Evolutionary conservation across 2,329 filamentous ascomycete species (phyloP), one percentile per base, ranked within the genome.

Genomic region (Thielaviopsis musarum): DNA sequence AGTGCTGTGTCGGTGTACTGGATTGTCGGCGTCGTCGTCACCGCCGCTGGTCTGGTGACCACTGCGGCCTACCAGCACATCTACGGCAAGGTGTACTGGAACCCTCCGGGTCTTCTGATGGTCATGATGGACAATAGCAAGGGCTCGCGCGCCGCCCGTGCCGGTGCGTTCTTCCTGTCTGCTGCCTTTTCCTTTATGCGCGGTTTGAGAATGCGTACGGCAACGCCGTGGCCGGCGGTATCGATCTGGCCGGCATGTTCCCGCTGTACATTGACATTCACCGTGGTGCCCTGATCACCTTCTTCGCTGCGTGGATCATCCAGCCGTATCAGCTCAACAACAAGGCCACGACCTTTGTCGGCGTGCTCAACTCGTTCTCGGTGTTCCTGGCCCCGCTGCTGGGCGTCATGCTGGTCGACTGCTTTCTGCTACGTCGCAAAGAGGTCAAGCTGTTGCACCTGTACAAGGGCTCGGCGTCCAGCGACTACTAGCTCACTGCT

Each of bases 391-490:
- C 62, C 1, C 67, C 67, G 4, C 56, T 69, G 24, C 64, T 67
- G 0, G 67, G 68, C 7, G 63, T 69, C 57, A 68, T 69, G 66
- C 64, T 67, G 30, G 62, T 62, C 9, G 67, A 68, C 54, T 69
- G 67, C 62, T 69, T 64, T 52, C 19, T 67, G 21, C 51, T 69
- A n/a, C 70, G 71, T 5, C 65, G 66, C 2, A 66, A 68, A 56
- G 69, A 68, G 57, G 65, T 73, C 54, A 69, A 71, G 61, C 64
- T 73, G 26, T 69, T 67, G 12, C 70, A 72, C 52, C 61, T 74
- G 10, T 74, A 74, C 62, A 65, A 65, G 6, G 64, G 64, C 12
- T 63, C 66, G 9, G 64, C 63, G 5, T 65, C 69, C 19, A 70
- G 69, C 2, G 69, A 70, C 13, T 74, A 74, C 62, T 72, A 69